Base-by-base conservation (phyloP, 768 basidiomycete genomes). In the Cystofilobasidium capitatum region DNA sequence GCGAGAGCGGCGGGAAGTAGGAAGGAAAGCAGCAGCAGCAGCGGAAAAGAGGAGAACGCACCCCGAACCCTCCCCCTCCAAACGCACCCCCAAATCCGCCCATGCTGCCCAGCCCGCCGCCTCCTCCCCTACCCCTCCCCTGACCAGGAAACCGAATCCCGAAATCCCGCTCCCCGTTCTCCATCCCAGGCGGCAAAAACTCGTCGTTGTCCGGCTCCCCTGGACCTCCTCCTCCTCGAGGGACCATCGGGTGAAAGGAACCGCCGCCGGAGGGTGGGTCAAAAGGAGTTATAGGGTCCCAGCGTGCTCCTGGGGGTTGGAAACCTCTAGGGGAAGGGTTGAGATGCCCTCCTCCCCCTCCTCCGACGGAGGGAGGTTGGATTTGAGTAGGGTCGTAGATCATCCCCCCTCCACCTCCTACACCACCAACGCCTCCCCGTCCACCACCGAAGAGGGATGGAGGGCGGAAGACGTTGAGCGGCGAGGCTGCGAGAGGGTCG, bases 171-270 rank as follows among this genome's bases (percentile, higher is more conserved):
- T 37, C 39, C 20, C 20, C 57, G 26, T 39, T 44, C 33, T 55
- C 51, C 55, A 57, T 62, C 22, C 68, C 68, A n/a, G 68, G 68
- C 20, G 68, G 68, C 62, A 69, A n/a, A 26, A 69, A 69, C 58
- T 69, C 68, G 37, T 69, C 68, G 40, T 69, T 69, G 39, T 69
- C 68, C 12, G 68, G 68, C 35, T 69, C 68, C 3, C 68, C 68
- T 5, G 5, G 20, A 22, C 40, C 58, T 14, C 57, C 55, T 2
- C 62, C 62, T 17, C 55, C 33, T 7, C 62, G 61, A 10, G 54
- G 29, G 2, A 39, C 54, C 3, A 5, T 7, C 16, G 65, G 65
- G 29, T 58, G 40, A n/a, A 65, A 58, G 26, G 22, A 44, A 20
- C 61, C 61, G 8, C 66, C 66, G 3, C 60, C 66, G 6, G 49